A percentile compares a stretch with the other conserved stretches of the same genome.
phyloP scores from a whole-genome alignment of 2,329 filamentous ascomycete species.

The Graphium sp. region DNA sequence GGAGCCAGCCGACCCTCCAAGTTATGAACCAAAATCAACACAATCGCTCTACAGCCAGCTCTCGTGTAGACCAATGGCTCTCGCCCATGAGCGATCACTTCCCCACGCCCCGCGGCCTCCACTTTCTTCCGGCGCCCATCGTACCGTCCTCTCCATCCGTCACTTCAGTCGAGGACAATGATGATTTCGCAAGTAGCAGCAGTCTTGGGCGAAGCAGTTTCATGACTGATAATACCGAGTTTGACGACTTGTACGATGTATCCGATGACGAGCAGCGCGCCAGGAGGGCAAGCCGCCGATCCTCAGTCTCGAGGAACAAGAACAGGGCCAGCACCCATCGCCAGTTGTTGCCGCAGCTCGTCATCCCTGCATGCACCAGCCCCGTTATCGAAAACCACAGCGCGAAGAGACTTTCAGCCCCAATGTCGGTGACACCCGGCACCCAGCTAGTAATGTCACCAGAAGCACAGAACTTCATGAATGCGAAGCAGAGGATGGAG shows the following conservation, averaged over 20 bases:
- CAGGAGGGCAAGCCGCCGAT: not conserved
- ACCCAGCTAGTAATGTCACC: conserved; percentile 61
- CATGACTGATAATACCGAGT: conserved; percentile 52
- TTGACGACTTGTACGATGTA: conserved; percentile 77
- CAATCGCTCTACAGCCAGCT: too few relatives aligned
- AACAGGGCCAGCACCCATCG: conserved; percentile 18
- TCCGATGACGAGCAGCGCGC: conserved; percentile 55
- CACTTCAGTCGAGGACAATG: conserved; percentile 24
- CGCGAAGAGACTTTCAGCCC: conserved; percentile 33
- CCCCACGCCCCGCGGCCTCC: conserved; percentile 31
- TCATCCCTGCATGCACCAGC: conserved; percentile 2
- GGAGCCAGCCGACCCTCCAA: too few relatives aligned
- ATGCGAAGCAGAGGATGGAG: conserved; percentile 40
- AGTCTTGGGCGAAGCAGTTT: conserved; percentile 37
- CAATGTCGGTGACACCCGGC: conserved; percentile 46
- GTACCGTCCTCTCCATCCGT: conserved; percentile 44
- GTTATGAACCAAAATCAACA: too few relatives aligned
- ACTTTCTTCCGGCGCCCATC: conserved; percentile 46
- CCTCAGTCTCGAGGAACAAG: conserved; percentile 11
- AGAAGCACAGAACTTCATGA: conserved; percentile 55
- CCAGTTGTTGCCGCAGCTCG: conserved; percentile 1
- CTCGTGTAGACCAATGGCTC: too few relatives aligned
- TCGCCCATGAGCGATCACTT: conserved; percentile 47
- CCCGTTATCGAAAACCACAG: conserved; percentile 3
- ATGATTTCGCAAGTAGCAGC: conserved; percentile 12